Evolutionary conservation across 495 filamentous ascomycete genomes (phyloP).

Genomic region (Annulohypoxylon maeteangense): DNA sequence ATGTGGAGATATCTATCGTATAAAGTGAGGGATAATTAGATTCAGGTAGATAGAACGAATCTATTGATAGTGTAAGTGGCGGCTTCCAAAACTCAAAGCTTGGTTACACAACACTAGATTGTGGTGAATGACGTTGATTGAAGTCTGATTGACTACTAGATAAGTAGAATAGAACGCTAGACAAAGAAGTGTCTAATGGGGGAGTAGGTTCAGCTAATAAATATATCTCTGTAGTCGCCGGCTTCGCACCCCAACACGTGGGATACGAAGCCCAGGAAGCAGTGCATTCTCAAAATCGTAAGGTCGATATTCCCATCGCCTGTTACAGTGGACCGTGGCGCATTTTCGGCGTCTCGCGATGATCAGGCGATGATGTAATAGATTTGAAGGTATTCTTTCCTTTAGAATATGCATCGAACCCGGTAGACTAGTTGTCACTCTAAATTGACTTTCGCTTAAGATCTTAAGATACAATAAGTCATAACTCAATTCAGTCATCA

Average conservation of each 20-base stretch:
- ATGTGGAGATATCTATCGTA: not conserved
- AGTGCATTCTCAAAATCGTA: constrained; percentile 31
- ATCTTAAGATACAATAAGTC: constrained; percentile 8
- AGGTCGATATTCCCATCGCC: constrained; percentile 32
- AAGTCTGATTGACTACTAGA: constrained; percentile 5
- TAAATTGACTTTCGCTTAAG: constrained; percentile 18
- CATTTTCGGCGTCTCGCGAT: constrained; percentile 43
- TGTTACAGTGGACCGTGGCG: constrained; percentile 44
- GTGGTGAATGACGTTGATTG: not conserved
- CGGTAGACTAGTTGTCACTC: constrained; percentile 1
- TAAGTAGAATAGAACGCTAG: constrained; percentile 5
- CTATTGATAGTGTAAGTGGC: not conserved
- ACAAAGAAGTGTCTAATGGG: constrained; percentile 22
- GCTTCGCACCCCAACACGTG: constrained; percentile 4
- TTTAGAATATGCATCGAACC: not conserved
- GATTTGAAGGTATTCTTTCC: constrained; percentile 14
- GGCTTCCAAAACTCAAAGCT: not conserved
- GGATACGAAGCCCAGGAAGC: constrained; percentile 33
- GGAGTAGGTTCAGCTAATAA: constrained; percentile 13
- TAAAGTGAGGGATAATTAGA: not conserved
- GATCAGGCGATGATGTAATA: constrained; percentile 47
- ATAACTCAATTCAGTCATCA: constrained; percentile 1
- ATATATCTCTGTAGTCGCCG: constrained; percentile 26
- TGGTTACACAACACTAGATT: constrained; percentile 6
- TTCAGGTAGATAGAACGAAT: not conserved